Evolutionary conservation across 306 rosid species (phyloP).

Genomic region (Crotalaria pallida): DNA sequence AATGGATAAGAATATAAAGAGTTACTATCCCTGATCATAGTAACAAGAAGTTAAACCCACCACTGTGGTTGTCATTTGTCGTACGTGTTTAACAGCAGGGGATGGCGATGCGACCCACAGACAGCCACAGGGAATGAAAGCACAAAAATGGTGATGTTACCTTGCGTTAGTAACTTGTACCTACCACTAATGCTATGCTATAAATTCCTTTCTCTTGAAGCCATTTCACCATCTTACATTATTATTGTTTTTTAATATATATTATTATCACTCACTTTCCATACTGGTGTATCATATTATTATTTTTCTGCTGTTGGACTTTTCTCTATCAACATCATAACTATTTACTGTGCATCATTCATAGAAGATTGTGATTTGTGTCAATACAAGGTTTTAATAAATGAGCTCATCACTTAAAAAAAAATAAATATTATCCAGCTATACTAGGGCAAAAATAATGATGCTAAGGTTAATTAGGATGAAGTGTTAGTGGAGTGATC

Average conservation of each 20-base stretch:
- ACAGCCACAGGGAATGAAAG: neutral
- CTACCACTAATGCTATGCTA: slow-evolving; percentile 22
- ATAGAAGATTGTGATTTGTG: neutral
- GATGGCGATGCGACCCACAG: neutral
- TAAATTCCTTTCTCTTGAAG: slow-evolving; percentile 32
- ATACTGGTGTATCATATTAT: neutral
- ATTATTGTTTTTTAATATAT: neutral
- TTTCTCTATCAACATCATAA: neutral
- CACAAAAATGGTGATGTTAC: neutral
- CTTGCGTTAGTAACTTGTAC: slow-evolving; percentile 23
- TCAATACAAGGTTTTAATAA: neutral
- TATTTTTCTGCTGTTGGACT: neutral
- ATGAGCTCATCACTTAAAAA: neutral
- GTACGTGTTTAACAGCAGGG: neutral
- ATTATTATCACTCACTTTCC: slow-evolving; percentile 22
- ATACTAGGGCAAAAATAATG: neutral
- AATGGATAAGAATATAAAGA: neutral
- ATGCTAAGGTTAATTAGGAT: neutral
- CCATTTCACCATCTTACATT: neutral
- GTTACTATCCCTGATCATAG: neutral
- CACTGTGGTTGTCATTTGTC: neutral
- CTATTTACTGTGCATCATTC: neutral
- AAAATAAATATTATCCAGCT: neutral
- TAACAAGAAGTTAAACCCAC: neutral
- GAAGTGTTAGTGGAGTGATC: neutral